A percentile compares a stretch with the other conserved stretches of the same genome.
phyloP scores from a whole-genome alignment of 495 filamentous ascomycete species.

The Lophiostoma macrostomum region DNA sequence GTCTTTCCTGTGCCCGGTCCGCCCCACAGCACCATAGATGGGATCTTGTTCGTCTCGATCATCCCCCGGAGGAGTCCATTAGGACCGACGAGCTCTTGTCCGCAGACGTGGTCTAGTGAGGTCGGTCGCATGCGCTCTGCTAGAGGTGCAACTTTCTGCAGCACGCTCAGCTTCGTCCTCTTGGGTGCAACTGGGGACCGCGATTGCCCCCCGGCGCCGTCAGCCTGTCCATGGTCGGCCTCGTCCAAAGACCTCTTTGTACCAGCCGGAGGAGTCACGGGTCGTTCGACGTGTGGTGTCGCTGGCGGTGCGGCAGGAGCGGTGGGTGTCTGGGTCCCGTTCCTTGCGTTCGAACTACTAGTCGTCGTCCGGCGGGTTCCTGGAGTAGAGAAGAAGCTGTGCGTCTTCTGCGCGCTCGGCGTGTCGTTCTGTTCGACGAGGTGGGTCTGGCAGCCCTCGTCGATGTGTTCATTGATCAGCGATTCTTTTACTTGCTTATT shows the following conservation, averaged over 20 bases:
- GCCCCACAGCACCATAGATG: slow-evolving; percentile 96
- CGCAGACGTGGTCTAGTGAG: slow-evolving; percentile 79
- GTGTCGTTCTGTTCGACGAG: slow-evolving; percentile 43
- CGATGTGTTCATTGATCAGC: slow-evolving; percentile 89
- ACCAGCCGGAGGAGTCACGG: slow-evolving; percentile 38
- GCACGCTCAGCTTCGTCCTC: slow-evolving; percentile 50
- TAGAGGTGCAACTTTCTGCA: slow-evolving; percentile 73
- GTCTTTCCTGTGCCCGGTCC: slow-evolving; percentile 92
- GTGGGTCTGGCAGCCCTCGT: slow-evolving; percentile 64
- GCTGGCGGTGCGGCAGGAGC: not conserved
- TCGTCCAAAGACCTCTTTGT: slow-evolving; percentile 41
- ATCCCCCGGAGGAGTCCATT: slow-evolving; percentile 82
- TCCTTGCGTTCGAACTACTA: slow-evolving; percentile 32
- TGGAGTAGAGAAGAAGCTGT: slow-evolving; percentile 73
- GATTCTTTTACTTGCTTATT: slow-evolving; percentile 66
- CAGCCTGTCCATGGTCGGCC: not conserved
- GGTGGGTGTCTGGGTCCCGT: slow-evolving; percentile 22
- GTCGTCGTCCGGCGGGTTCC: slow-evolving; percentile 48
- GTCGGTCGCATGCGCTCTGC: slow-evolving; percentile 91
- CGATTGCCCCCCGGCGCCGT: slow-evolving; percentile 23
- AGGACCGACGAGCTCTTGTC: slow-evolving; percentile 86
- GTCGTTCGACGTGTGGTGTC: slow-evolving; percentile 11
- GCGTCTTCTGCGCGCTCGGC: slow-evolving; percentile 45
- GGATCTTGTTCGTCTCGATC: slow-evolving; percentile 81
- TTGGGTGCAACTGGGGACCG: slow-evolving; percentile 53